phyloP scores from a whole-genome alignment of 2,329 filamentous ascomycete genomes.

The Hypoxylon sp. region DNA sequence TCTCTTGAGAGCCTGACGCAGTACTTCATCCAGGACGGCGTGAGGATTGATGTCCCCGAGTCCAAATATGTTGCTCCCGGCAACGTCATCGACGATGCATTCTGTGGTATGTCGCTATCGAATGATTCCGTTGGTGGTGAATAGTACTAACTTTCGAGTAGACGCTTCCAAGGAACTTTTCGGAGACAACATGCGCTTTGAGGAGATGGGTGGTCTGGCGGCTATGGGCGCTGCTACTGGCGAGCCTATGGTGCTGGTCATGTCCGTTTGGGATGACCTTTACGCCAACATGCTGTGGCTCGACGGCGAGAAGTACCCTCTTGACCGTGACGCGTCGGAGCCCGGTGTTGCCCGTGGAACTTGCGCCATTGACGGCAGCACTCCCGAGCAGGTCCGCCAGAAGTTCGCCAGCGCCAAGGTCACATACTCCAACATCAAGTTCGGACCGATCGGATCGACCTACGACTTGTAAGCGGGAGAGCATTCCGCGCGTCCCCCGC shows the following conservation, averaged over 20 bases:
- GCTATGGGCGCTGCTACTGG: constrained; percentile 64
- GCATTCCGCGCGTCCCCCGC: constrained; percentile 10
- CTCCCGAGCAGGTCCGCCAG: constrained; percentile 56
- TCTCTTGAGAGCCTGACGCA: constrained; percentile 65
- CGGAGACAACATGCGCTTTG: constrained; percentile 62
- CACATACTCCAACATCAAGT: constrained; percentile 61
- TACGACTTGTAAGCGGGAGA: constrained; percentile 38
- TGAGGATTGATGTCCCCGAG: constrained; percentile 60
- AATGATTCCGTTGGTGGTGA: neutral
- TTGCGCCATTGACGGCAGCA: constrained; percentile 58
- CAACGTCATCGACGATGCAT: constrained; percentile 61
- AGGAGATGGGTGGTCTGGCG: constrained; percentile 62
- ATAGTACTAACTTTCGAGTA: constrained; percentile 5
- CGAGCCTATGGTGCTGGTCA: constrained; percentile 69
- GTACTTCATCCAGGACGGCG: constrained; percentile 68
- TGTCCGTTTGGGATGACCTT: constrained; percentile 69
- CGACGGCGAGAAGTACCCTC: constrained; percentile 65
- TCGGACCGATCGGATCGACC: constrained; percentile 59
- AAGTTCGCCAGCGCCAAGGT: constrained; percentile 55
- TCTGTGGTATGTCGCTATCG: constrained; percentile 55
- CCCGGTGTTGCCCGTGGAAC: constrained; percentile 60
- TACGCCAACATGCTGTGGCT: constrained; percentile 74
- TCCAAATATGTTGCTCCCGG: constrained; percentile 46
- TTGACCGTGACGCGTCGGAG: constrained; percentile 49
- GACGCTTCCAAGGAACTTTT: constrained; percentile 63